Percentiles rank a stretch among this genome's conserved stretches.
These are phyloP conservation scores for Leccinum rimulosum DNA, from an alignment of 768 basidiomycete genomes.

Conservation along the genomic window DNA sequence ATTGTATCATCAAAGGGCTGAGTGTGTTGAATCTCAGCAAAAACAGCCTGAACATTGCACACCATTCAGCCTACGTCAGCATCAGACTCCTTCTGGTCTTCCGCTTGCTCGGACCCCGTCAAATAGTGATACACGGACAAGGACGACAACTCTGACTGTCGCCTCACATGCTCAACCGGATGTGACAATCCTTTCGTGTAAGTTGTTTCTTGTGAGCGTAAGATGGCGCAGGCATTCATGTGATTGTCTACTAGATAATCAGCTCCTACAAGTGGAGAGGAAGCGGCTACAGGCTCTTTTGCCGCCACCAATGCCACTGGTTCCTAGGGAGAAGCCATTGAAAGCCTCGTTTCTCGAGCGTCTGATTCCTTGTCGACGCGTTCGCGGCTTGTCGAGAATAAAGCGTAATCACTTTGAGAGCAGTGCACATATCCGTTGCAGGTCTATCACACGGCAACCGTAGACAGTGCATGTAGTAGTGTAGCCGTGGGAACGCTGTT, in stretches of 20 bases:
- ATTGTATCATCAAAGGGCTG: not conserved
- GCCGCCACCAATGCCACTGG: constrained; percentile 2
- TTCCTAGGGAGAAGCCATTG: not conserved
- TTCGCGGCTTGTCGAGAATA: not conserved
- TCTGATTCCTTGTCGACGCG: constrained; percentile 13
- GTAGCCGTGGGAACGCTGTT: constrained; percentile 17
- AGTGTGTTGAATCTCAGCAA: not conserved
- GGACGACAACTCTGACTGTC: not conserved
- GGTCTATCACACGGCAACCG: constrained; percentile 9
- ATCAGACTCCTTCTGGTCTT: not conserved
- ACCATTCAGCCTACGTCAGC: not conserved
- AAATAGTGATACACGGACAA: not conserved
- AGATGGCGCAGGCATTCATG: not conserved
- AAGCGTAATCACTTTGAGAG: not conserved
- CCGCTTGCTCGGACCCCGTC: not conserved
- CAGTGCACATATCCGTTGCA: constrained; percentile 6
- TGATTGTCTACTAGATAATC: constrained; percentile 5
- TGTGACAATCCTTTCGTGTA: not conserved
- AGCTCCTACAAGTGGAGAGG: not conserved
- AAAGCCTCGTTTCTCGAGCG: constrained; percentile 5
- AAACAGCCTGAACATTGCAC: not conserved
- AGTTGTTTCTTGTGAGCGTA: not conserved
- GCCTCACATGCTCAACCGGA: not conserved
- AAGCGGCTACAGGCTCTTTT: not conserved
- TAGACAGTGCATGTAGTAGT: constrained; percentile 3